Evolutionary conservation across 2,329 filamentous ascomycete genomes (phyloP).

Genomic region (Xylariaceae sp.): DNA sequence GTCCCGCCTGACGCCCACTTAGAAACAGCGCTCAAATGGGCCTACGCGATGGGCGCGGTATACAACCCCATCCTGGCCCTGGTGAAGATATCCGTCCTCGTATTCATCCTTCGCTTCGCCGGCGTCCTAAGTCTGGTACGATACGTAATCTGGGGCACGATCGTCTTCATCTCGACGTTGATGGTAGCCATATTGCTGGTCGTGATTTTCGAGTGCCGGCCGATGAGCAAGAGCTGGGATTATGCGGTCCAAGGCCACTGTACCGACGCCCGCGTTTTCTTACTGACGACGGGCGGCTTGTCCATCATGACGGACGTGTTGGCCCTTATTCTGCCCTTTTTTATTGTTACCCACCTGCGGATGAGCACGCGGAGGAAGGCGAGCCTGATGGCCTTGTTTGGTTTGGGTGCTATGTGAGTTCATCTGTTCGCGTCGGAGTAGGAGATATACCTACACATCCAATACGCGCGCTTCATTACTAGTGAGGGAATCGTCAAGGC

Average conservation of each 20-base stretch:
- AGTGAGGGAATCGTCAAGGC: not conserved
- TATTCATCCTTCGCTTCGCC: conserved; percentile 46
- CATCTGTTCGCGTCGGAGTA: no score
- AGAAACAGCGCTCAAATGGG: conserved; percentile 33
- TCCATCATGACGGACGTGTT: conserved; percentile 46
- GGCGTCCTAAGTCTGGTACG: conserved; percentile 39
- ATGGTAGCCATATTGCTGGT: conserved; percentile 42
- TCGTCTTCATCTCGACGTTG: conserved; percentile 38
- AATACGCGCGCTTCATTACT: not conserved
- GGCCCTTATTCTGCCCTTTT: conserved; percentile 43
- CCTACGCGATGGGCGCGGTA: conserved; percentile 42
- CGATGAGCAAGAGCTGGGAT: conserved; percentile 40
- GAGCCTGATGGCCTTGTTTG: conserved; percentile 43
- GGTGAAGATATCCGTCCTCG: conserved; percentile 47
- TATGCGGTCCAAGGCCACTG: conserved; percentile 36
- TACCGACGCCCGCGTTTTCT: conserved; percentile 28
- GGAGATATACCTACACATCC: no score
- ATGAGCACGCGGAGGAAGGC: conserved; percentile 42
- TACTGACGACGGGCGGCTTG: conserved; percentile 26
- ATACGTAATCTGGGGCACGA: conserved; percentile 35
- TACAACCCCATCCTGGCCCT: conserved; percentile 50
- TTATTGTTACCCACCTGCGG: conserved; percentile 43
- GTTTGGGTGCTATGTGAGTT: conserved; percentile 35
- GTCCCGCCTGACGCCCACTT: conserved; percentile 15
- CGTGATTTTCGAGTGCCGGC: conserved; percentile 44